Base-by-base conservation (phyloP, 129 eudicot genomes). In the Smallanthus sonchifolius region DNA sequence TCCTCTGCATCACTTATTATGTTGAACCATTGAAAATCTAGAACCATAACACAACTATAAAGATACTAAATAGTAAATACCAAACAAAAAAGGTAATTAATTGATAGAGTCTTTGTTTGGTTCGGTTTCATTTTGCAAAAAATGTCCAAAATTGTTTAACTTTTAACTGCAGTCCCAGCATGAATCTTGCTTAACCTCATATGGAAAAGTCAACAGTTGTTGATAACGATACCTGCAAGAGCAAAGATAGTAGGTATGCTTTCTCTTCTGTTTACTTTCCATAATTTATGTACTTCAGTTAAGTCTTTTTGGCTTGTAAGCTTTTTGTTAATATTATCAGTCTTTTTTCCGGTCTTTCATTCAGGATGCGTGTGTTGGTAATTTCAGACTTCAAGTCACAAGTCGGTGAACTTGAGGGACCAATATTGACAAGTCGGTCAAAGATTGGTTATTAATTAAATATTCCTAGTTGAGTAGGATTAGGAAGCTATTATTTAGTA, bases 161-260 rank as follows among this genome's bases (percentile, higher is more conserved):
- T 68, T 47, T 39, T 40, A 37, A 39, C 44, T 16, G 74, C 90
- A 93, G 98, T 86, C 98, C 51, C 85, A 86, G 69, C 95, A 86
- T 36, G 98, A 78, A 82, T 77, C 96, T 93, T 79, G 98, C 98
- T 19, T 80, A 86, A 87, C 98, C 98, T 67, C 87, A 87, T 60
- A 93, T 93, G 95, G 82, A 77, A 28, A 93, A 93, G 92, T 93
- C 98, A 24, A 79, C 90, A 42, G 98, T 93, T 73, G 96, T 93
- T 51, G 98, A 93, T 85, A 80, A 77, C 73, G 79, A 72, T 7
- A 93, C 98, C 38, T 96, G 98, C 64, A 81, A 88, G 83, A 93
- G 98, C 76, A 83, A 62, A 81, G 98, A 90, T 73, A 93, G 98
- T 76, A 86, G 95, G 98, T 83, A 49, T 65, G 88, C 38, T 67